Evolutionary conservation across 129 eudicot genomes (phyloP).

Genomic region (Dittrichia graveolens): DNA sequence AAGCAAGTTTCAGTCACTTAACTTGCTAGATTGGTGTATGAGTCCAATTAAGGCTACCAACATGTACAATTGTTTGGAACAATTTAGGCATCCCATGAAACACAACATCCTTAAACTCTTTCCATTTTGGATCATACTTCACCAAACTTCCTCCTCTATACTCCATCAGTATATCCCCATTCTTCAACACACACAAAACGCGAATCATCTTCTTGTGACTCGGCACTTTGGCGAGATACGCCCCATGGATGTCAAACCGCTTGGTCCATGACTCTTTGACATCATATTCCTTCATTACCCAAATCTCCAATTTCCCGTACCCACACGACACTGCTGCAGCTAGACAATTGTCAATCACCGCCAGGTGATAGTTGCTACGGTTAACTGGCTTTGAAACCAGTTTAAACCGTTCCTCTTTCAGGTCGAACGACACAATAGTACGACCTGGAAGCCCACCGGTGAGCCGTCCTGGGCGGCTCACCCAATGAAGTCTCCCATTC

Average conservation of each 20-base stretch:
- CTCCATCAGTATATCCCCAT: constrained; percentile 59
- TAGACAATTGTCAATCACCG: constrained; percentile 45
- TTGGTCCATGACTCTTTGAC: constrained; percentile 54
- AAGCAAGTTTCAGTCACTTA: constrained; percentile 32
- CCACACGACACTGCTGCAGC: constrained; percentile 44
- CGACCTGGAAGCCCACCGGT: constrained; percentile 40
- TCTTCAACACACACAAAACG: constrained; percentile 42
- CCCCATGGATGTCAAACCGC: constrained; percentile 42
- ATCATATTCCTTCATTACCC: constrained; percentile 58
- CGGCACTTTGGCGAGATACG: constrained; percentile 34
- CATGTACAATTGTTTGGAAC: constrained; percentile 59
- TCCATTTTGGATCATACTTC: constrained; percentile 47
- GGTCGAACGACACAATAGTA: constrained; percentile 51
- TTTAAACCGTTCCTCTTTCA: constrained; percentile 50
- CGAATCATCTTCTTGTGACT: constrained; percentile 44
- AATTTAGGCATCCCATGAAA: constrained; percentile 59
- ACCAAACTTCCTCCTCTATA: constrained; percentile 56
- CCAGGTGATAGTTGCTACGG: constrained; percentile 42
- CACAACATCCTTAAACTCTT: constrained; percentile 42
- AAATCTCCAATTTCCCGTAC: constrained; percentile 47
- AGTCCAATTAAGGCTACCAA: constrained; percentile 51
- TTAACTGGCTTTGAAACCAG: constrained; percentile 45
- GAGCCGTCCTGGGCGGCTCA: constrained; percentile 36
- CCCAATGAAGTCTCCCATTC: constrained; percentile 59
- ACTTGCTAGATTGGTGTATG: constrained; percentile 39